Percentiles rank a stretch among this genome's conserved stretches.
phyloP scores from a whole-genome alignment of 1,284 basidiomycete genomes.

The Veloboletus limbatus region DNA sequence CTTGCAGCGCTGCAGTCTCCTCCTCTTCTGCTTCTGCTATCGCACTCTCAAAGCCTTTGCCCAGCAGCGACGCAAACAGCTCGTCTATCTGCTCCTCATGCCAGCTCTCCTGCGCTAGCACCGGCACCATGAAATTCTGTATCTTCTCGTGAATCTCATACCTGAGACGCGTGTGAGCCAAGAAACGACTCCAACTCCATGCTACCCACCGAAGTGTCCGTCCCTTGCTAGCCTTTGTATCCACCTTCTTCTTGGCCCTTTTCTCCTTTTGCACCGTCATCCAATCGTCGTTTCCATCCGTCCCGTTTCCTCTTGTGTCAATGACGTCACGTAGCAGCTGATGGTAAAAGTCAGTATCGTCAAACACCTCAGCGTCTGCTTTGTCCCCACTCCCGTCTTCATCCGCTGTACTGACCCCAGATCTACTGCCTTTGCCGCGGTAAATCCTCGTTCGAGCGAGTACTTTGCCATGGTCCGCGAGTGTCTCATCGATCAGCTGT shows the following conservation, averaged over 20 bases:
- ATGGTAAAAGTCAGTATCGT: constrained; percentile 92
- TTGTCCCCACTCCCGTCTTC: constrained; percentile 31
- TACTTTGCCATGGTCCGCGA: constrained; percentile 55
- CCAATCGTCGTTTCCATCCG: constrained; percentile 54
- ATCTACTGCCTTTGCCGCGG: constrained; percentile 44
- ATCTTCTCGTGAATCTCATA: constrained; percentile 93
- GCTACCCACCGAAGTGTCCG: constrained; percentile 69
- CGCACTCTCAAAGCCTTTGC: constrained; percentile 55
- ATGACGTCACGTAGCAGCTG: constrained; percentile 87
- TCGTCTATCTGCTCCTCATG: constrained; percentile 94
- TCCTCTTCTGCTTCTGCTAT: constrained; percentile 22
- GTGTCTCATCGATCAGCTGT: constrained; percentile 70
- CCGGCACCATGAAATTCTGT: constrained; percentile 92
- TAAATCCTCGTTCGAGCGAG: constrained; percentile 55
- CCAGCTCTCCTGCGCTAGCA: constrained; percentile 68
- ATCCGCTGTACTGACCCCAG: constrained; percentile 35
- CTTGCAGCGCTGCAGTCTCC: constrained; percentile 32
- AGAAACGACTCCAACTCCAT: not conserved
- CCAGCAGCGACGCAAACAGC: constrained; percentile 81
- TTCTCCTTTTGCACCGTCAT: constrained; percentile 62
- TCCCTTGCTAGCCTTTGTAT: constrained; percentile 93
- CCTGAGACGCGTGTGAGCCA: constrained; percentile 39
- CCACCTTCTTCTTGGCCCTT: constrained; percentile 78
- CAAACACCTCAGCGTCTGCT: constrained; percentile 61
- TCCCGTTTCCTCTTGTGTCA: constrained; percentile 54